These are phyloP conservation scores for Balamuthia mandrillaris DNA, from an alignment of 208 protist genomes.

Conservation along the genomic window DNA sequence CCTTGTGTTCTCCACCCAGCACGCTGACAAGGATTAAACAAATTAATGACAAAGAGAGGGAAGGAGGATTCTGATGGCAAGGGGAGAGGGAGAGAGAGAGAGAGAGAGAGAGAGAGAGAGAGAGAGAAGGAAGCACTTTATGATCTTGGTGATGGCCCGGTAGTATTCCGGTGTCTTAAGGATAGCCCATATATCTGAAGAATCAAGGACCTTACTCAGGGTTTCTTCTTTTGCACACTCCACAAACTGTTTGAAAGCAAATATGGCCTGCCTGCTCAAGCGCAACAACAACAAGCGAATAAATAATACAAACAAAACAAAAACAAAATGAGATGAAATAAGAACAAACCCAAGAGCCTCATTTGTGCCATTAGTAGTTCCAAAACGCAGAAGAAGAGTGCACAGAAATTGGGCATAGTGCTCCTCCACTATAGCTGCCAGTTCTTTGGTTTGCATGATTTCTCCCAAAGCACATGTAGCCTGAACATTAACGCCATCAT, in stretches of 20 bases:
- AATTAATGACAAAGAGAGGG: background rate
- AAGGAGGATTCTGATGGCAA: background rate
- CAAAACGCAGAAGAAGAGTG: slow-evolving; percentile 43
- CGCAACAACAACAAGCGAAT: too few relatives aligned
- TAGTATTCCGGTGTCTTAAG: background rate
- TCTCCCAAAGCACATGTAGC: slow-evolving; percentile 52
- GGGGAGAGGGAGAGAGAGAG: too few relatives aligned
- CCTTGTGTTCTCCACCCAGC: slow-evolving; percentile 23
- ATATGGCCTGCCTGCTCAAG: slow-evolving; percentile 12
- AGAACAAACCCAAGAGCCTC: slow-evolving; percentile 14
- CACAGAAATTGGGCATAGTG: slow-evolving; percentile 44
- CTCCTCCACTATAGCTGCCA: background rate
- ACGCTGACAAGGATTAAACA: background rate
- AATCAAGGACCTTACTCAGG: background rate
- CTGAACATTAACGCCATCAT: too few relatives aligned
- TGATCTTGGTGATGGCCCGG: background rate
- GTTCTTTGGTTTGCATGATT: slow-evolving; percentile 45
- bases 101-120: too few relatives aligned
- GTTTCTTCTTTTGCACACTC: background rate
- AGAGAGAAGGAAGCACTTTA: background rate
- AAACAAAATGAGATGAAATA: too few relatives aligned
- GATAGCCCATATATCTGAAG: background rate
- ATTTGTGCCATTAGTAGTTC: slow-evolving; percentile 16
- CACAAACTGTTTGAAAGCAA: slow-evolving; percentile 33
- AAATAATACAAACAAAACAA: too few relatives aligned